Base-by-base conservation (phyloP, 495 filamentous ascomycete genomes). In the Daldinia concentrica region DNA sequence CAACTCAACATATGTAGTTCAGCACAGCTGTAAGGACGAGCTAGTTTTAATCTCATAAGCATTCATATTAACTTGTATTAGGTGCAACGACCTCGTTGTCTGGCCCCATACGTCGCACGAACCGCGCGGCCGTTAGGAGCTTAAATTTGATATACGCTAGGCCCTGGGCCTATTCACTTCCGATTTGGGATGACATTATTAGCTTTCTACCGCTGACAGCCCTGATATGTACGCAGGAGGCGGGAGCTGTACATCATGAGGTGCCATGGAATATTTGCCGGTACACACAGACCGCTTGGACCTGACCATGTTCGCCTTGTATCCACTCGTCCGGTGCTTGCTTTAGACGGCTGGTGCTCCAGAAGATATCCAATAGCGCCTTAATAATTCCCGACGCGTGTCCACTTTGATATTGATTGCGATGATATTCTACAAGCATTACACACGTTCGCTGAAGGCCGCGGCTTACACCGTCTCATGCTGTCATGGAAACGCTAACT, bases 211-310 rank as follows among this genome's bases (percentile, higher is more conserved):
- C 24, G 61, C 14, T 26, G 36, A 26, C 27, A 51, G 58, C 48
- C 50, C 17, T 9, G 8, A 11, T 34, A 34, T 32, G 30, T 64
- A 68, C 11, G 60, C 65, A 36, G 61, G 61, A 61, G 29, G 50
- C 50, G 64, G 61, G 37, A 61, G 30, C 59, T 72, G 65, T 73
- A 34, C 61, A 73, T 66, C 62, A 73, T 62, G 50, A 62, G 19
- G 55, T 62, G 43, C 8, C 41, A 55, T 71, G 59, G 27, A 66
- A 50, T 19, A 62, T 64, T 66, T 51, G 55, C 57, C 50, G 60
- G 50, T 39, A 62, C 61, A 62, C 61, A 65, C 61, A 68, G 60
- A 58, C 57, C 65, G 34, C 57, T 61, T 50, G 50, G 59, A 68
- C 37, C 36, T 52, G 26, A 32, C 34, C 63, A 39, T 48, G 55